A percentile compares a stretch with the other conserved stretches of the same genome.
These are phyloP conservation scores for Macroventuria anomochaeta DNA, from an alignment of 2,329 filamentous ascomycete genomes.

Conservation along the genomic window DNA sequence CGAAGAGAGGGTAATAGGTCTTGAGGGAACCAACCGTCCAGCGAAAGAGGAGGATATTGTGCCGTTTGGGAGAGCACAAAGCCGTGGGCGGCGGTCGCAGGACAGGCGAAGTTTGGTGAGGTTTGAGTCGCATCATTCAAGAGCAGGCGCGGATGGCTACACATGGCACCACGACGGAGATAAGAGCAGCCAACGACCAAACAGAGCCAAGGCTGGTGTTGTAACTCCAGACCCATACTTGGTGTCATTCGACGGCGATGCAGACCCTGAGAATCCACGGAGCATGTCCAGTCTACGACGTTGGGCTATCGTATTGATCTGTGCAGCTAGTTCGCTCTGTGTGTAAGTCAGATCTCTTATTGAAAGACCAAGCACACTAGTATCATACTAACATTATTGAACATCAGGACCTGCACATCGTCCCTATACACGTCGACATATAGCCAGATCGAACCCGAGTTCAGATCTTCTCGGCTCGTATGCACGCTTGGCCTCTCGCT, in stretches of 20 bases:
- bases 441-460: conserved; percentile 75
- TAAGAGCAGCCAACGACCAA: conserved; percentile 26
- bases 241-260: conserved; percentile 76
- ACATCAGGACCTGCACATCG: conserved; percentile 74
- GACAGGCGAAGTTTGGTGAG: conserved; percentile 25
- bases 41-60: conserved; percentile 3
- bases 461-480: conserved; percentile 72
- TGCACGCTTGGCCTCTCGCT: conserved; percentile 81
- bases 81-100: conserved; percentile 23
- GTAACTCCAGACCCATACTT: conserved; percentile 58
- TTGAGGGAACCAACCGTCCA: conserved; percentile 9
- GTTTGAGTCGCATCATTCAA: conserved; percentile 43
- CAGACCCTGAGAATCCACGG: conserved; percentile 76
- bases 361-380: background rate
- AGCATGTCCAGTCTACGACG: conserved; percentile 71
- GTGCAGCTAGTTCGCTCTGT: conserved; percentile 77
- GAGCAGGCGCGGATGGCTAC: conserved; percentile 49
- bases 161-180: conserved; percentile 43
- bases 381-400: conserved; percentile 10
- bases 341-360: conserved; percentile 68
- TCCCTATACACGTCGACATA: conserved; percentile 92
- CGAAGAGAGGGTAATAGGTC: conserved; percentile 23
- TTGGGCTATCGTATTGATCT: conserved; percentile 79
- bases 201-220: conserved; percentile 27
- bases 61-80: conserved; percentile 1